A percentile compares a stretch with the other conserved stretches of the same genome.
These are phyloP conservation scores for Ganoderma resinaceum DNA, from an alignment of 1,284 basidiomycete genomes.

Conservation along the genomic window DNA sequence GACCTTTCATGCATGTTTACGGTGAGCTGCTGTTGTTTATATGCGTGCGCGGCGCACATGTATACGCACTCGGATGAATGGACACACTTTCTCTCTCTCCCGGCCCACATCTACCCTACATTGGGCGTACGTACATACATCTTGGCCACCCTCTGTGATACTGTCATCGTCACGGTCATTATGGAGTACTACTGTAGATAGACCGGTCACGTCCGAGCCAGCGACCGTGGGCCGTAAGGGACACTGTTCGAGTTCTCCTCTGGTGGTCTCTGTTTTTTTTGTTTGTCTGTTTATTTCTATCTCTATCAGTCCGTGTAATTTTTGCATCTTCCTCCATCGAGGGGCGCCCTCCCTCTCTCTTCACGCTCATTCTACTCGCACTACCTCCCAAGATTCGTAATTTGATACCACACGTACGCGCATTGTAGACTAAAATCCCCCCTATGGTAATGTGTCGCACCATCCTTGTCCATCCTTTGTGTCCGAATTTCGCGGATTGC, in stretches of 20 bases:
- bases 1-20: conserved; percentile 4
- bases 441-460: conserved; percentile 20
- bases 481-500: neutral
- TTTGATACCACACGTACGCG: conserved; percentile 17
- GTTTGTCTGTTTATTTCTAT: conserved; percentile 16
- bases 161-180: conserved; percentile 7
- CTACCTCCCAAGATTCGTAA: conserved; percentile 5
- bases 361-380: conserved; percentile 20
- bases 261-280: conserved; percentile 1
- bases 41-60: conserved; percentile 5
- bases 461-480: neutral
- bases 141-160: neutral
- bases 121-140: conserved; percentile 14
- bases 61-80: neutral
- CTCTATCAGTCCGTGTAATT: conserved; percentile 23
- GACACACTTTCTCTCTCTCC: conserved; percentile 3
- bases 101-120: neutral
- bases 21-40: conserved; percentile 9
- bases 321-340: neutral
- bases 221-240: conserved; percentile 22
- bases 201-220: conserved; percentile 22
- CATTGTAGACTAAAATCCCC: conserved; percentile 9
- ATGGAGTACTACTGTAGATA: conserved; percentile 22
- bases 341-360: neutral
- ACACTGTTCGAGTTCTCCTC: conserved; percentile 3